Evolutionary conservation across 164 flowering plant genomes (phyloP).

Genomic region (Vitis labrusca): DNA sequence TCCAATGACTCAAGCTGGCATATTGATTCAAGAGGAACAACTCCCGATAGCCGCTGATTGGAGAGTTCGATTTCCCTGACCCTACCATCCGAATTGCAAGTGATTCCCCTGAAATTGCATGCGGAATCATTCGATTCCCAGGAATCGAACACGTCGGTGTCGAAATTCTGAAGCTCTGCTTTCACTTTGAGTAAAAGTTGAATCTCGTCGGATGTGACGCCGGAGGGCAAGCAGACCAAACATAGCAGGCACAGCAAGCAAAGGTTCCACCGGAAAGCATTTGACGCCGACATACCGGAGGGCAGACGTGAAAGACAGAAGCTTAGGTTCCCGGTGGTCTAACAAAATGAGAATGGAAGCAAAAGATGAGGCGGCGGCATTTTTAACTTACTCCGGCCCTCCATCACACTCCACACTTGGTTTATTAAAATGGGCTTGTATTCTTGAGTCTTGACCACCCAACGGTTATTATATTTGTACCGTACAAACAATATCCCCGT

Average conservation of each 20-base stretch:
- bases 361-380: background rate
- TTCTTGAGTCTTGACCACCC: no score
- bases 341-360: background rate
- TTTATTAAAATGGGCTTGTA: no score
- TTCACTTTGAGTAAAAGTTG: conserved; percentile 35
- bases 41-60: conserved; percentile 25
- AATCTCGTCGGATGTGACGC: conserved; percentile 36
- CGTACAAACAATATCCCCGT: no score
- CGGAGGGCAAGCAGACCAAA: conserved; percentile 9
- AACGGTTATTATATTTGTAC: no score
- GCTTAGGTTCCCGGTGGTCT: background rate
- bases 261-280: conserved; percentile 2
- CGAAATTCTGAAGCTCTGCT: conserved; percentile 29
- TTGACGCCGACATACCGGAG: conserved; percentile 8
- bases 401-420: no score
- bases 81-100: conserved; percentile 20
- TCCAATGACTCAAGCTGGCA: conserved; percentile 45
- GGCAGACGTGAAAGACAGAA: background rate
- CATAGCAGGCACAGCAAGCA: conserved; percentile 2
- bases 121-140: conserved; percentile 27
- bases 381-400: no score
- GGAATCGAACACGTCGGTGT: conserved; percentile 28
- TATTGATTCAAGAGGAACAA: conserved; percentile 36
- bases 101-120: conserved; percentile 45
- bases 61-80: conserved; percentile 60